These are phyloP conservation scores for Mucor plumbeus DNA, from an alignment of 371 early-diverging fungal species.

Conservation along the genomic window DNA sequence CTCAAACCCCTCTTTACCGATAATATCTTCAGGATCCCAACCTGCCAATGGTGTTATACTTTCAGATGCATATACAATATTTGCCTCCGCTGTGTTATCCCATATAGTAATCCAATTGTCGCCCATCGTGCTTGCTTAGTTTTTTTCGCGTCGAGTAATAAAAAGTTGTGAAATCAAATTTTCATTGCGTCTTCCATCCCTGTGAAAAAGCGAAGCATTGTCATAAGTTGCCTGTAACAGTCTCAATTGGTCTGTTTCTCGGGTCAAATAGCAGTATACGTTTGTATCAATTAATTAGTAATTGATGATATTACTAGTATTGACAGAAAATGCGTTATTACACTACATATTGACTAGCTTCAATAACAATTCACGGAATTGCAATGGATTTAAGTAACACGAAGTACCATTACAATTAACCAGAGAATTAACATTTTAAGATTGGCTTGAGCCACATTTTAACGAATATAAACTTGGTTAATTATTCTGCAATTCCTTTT, in stretches of 20 bases:
- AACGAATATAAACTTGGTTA: too few relatives aligned
- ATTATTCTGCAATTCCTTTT: too few relatives aligned
- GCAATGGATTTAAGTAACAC: neutral
- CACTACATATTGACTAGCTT: neutral
- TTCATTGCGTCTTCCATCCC: neutral
- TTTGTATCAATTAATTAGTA: too few relatives aligned
- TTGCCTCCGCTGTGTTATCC: conserved; percentile 54
- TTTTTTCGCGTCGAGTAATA: neutral
- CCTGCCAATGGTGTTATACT: conserved; percentile 56
- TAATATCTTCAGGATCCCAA: conserved; percentile 56
- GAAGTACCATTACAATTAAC: neutral
- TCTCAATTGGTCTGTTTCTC: too few relatives aligned
- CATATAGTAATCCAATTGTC: conserved; percentile 62
- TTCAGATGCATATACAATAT: conserved; percentile 54
- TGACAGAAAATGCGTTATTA: neutral
- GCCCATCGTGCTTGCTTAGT: neutral
- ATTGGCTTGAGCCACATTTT: too few relatives aligned
- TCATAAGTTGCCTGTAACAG: neutral
- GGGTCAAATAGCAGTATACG: too few relatives aligned
- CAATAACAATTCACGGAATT: neutral
- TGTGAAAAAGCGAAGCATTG: neutral
- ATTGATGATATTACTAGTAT: too few relatives aligned
- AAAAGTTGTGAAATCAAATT: neutral
- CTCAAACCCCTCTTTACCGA: conserved; percentile 50
- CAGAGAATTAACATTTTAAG: too few relatives aligned